Conservation (phyloP, 2,329 filamentous ascomycete species). For the Diaporthe caulivora region DNA sequence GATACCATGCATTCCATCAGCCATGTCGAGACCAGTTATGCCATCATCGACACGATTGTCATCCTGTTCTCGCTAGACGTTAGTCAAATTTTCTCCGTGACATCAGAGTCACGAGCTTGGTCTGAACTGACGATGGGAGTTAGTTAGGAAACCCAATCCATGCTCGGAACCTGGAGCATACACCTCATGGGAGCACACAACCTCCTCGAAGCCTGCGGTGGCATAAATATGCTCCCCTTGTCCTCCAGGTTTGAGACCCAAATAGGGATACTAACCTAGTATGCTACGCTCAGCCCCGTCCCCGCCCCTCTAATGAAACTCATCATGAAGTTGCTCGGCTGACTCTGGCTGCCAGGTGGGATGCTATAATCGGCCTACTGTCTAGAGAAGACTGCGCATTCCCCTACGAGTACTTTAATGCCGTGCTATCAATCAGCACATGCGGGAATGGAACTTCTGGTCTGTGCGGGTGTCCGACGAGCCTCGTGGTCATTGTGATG, state of each 20-base stretch:
- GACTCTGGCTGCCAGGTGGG: not conserved
- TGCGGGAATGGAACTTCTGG: not conserved
- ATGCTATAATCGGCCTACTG: not conserved
- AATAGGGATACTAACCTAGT: not conserved
- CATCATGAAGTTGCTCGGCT: not conserved
- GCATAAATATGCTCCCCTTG: not conserved
- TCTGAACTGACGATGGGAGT: not conserved
- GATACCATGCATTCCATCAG: not conserved
- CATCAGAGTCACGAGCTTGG: not conserved
- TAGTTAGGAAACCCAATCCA: not conserved
- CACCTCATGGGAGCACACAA: not conserved
- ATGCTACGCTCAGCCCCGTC: not conserved
- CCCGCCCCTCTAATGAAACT: too few species aligned
- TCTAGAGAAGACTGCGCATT: not conserved
- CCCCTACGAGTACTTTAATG: not conserved
- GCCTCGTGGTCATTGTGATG: not conserved
- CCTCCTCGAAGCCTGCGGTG: not conserved
- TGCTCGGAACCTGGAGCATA: not conserved
- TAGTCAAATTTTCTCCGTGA: too few species aligned
- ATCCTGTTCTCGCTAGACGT: slow-evolving; percentile 3
- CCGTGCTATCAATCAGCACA: not conserved
- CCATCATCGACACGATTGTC: not conserved
- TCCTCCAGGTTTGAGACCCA: not conserved
- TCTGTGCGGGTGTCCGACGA: not conserved
- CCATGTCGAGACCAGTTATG: not conserved